Percentiles rank a stretch among this genome's conserved stretches.
Conservation (phyloP, 371 early-diverging fungal genomes). For the Mucor racemosus region DNA sequence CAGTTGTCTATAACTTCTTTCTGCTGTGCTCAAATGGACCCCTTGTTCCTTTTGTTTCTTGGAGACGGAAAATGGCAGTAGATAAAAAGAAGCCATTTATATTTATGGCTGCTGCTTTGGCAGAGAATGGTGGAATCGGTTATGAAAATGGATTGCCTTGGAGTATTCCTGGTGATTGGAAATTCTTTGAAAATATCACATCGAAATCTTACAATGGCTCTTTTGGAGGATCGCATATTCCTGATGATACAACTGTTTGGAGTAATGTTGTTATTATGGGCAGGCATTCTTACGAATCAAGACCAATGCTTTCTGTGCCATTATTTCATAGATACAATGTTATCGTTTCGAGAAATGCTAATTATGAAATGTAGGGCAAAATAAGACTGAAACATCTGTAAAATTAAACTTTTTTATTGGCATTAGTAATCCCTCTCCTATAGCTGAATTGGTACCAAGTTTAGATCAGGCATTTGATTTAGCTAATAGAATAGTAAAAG, state of each 20-base stretch:
- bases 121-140: slow-evolving; percentile 78
- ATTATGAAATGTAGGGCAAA: slow-evolving; percentile 54
- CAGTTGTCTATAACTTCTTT: neutral
- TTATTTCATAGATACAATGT: slow-evolving; percentile 79
- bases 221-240: slow-evolving; percentile 11
- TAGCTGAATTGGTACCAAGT: slow-evolving; percentile 15
- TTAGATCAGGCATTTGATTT: slow-evolving; percentile 25
- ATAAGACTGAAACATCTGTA: neutral
- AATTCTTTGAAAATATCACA: slow-evolving; percentile 76
- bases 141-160: slow-evolving; percentile 76
- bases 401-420: neutral
- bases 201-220: slow-evolving; percentile 38
- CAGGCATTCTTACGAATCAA: slow-evolving; percentile 86
- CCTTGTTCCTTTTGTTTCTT: neutral
- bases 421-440: neutral
- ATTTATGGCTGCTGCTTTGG: slow-evolving; percentile 74
- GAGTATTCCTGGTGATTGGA: slow-evolving; percentile 85
- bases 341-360: slow-evolving; percentile 72
- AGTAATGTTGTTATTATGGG: slow-evolving; percentile 90
- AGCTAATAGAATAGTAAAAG: slow-evolving; percentile 10
- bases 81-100: slow-evolving; percentile 39
- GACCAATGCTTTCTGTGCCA: slow-evolving; percentile 79
- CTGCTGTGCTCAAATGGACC: neutral
- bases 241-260: slow-evolving; percentile 8
- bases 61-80: neutral